A percentile compares a stretch with the other conserved stretches of the same genome.
phyloP scores from a whole-genome alignment of 495 filamentous ascomycete species.

The Lasiosphaeriaceae sp. region DNA sequence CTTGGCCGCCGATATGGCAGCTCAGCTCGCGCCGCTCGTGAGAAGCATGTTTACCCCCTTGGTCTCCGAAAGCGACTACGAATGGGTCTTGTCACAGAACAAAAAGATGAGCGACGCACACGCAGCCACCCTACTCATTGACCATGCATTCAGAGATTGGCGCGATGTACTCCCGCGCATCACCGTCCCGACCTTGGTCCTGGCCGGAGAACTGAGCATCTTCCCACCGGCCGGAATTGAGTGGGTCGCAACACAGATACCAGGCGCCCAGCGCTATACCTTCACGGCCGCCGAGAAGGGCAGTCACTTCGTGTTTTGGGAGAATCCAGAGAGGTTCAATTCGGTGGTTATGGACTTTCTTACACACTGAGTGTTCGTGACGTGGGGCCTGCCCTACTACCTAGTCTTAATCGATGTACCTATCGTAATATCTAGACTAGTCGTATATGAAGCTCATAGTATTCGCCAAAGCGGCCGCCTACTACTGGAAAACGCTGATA shows the following conservation, averaged over 20 bases:
- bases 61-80: slow-evolving; percentile 6
- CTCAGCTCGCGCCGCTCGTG: slow-evolving; percentile 7
- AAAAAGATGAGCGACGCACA: slow-evolving; percentile 12
- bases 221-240: slow-evolving; percentile 3
- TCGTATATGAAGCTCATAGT: too few relatives aligned
- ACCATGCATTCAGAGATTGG: slow-evolving; percentile 8
- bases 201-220: slow-evolving; percentile 7
- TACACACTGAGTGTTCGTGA: too few relatives aligned
- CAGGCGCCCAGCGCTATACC: slow-evolving; percentile 6
- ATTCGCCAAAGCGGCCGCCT: too few relatives aligned
- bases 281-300: slow-evolving; percentile 15
- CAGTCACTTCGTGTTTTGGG: slow-evolving; percentile 15
- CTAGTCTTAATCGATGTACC: too few relatives aligned
- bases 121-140: slow-evolving; percentile 1
- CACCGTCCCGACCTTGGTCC: slow-evolving; percentile 9
- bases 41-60: slow-evolving; percentile 9
- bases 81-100: slow-evolving; percentile 13
- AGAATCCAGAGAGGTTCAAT: slow-evolving; percentile 14
- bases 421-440: too few relatives aligned
- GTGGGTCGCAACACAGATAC: slow-evolving; percentile 12
- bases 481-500: too few relatives aligned
- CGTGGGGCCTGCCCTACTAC: too few relatives aligned
- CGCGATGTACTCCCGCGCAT: slow-evolving; percentile 13
- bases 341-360: slow-evolving; percentile 6
- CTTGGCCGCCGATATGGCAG: slow-evolving; percentile 5